Percentiles rank a stretch among this genome's conserved stretches.
These are phyloP conservation scores for Canna indica DNA, from an alignment of 176 grass and related monocot genomes.

Conservation along the genomic window DNA sequence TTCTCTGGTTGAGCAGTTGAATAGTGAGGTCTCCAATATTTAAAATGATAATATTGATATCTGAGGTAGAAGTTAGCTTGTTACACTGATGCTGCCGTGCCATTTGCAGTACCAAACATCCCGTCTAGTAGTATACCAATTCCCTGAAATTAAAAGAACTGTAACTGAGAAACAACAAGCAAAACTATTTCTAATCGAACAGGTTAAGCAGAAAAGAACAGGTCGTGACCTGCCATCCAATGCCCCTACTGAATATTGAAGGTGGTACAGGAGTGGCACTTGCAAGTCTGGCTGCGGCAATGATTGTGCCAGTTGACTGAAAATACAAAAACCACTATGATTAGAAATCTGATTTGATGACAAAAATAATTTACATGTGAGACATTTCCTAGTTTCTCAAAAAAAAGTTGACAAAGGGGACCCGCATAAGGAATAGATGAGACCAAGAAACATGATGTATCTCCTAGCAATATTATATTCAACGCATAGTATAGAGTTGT, in stretches of 20 bases:
- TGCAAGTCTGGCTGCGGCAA: constrained; percentile 53
- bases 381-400: background rate
- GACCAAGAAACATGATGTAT: too few species aligned
- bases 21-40: constrained; percentile 5
- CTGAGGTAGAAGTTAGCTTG: constrained; percentile 11
- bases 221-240: constrained; percentile 78
- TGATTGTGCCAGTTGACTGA: constrained; percentile 82
- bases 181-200: background rate
- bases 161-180: constrained; percentile 1
- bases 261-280: constrained; percentile 74
- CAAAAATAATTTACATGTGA: background rate
- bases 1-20: constrained; percentile 46
- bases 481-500: too few species aligned
- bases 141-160: constrained; percentile 40
- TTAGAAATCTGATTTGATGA: background rate
- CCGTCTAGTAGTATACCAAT: constrained; percentile 86
- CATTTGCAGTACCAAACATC: constrained; percentile 70
- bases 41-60: background rate
- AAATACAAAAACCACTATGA: constrained; percentile 11
- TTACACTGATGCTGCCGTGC: constrained; percentile 90
- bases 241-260: constrained; percentile 64
- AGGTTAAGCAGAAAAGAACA: background rate
- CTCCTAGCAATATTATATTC: too few species aligned
- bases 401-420: too few species aligned
- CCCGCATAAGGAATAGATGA: too few species aligned